These are phyloP conservation scores for Arthrobotrys megalospora DNA, from an alignment of 2,329 filamentous ascomycete genomes.

Conservation along the genomic window DNA sequence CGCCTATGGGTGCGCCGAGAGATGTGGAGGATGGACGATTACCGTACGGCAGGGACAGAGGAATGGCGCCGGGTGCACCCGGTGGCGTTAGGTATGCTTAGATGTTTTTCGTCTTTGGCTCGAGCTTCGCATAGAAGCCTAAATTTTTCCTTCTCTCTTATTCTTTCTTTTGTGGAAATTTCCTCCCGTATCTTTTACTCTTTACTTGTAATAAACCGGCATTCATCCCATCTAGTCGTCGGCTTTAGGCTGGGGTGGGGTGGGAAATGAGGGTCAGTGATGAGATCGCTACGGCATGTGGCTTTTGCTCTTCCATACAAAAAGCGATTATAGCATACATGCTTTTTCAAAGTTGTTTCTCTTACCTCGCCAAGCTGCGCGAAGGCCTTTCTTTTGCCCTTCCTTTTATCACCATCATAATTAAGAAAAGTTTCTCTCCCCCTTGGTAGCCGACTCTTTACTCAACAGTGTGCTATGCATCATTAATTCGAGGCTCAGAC, in stretches of 20 bases:
- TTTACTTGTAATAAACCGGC: neutral
- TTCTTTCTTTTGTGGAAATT: neutral
- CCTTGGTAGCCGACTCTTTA: too few relatives aligned
- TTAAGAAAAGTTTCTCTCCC: too few relatives aligned
- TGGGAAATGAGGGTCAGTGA: neutral
- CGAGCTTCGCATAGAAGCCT: neutral
- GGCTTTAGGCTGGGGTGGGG: neutral
- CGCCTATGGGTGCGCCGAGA: slow-evolving; percentile 15
- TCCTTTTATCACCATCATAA: too few relatives aligned
- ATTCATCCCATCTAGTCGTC: slow-evolving; percentile 4
- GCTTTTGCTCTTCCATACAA: neutral
- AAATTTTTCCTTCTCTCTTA: neutral
- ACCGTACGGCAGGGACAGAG: slow-evolving; percentile 45
- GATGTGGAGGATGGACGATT: slow-evolving; percentile 46
- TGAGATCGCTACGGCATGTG: neutral
- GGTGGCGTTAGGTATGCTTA: slow-evolving; percentile 42
- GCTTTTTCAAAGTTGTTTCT: slow-evolving; percentile 3
- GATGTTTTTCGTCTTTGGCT: neutral
- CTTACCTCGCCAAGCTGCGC: neutral
- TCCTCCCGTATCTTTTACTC: neutral
- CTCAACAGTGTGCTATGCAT: too few relatives aligned
- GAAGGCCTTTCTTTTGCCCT: neutral
- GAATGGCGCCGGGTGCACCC: slow-evolving; percentile 2
- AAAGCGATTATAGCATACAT: slow-evolving; percentile 8
- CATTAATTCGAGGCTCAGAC: too few relatives aligned